Evolutionary conservation across 495 filamentous ascomycete genomes (phyloP).

Genomic region (Massariosphaeria phaeospora): DNA sequence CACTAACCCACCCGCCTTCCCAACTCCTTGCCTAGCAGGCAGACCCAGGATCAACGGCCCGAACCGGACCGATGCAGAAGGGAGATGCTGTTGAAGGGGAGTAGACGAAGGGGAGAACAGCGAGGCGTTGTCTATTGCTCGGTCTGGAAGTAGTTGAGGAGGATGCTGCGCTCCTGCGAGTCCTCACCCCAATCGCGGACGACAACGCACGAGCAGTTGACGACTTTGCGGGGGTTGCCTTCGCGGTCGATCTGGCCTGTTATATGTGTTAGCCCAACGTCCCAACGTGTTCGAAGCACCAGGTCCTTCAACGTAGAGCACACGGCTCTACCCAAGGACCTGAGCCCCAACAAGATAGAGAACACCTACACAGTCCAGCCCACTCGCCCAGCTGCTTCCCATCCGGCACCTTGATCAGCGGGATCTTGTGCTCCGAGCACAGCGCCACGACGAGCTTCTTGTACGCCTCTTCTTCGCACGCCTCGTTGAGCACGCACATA

Average conservation of each 20-base stretch:
- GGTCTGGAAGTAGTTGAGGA: conserved; percentile 99
- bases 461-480: conserved; percentile 99
- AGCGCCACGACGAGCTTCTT: conserved; percentile 99
- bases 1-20: no score
- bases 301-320: neutral
- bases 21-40: no score
- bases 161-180: conserved; percentile 92
- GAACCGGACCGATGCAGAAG: conserved; percentile 5
- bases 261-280: conserved; percentile 14
- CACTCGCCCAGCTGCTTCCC: conserved; percentile 99
- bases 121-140: conserved; percentile 52
- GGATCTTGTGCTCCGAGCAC: conserved; percentile 98
- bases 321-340: neutral
- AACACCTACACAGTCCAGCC: conserved; percentile 92
- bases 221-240: conserved; percentile 98
- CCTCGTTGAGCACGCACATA: conserved; percentile 99
- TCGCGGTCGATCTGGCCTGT: conserved; percentile 95
- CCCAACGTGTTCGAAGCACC: neutral
- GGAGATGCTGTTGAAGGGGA: neutral
- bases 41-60: no score
- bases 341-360: neutral
- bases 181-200: conserved; percentile 99
- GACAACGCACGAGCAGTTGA: conserved; percentile 99
- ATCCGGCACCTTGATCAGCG: conserved; percentile 98
- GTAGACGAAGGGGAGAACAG: neutral